Percentiles rank a stretch among this genome's conserved stretches.
These are phyloP conservation scores for Sarocladium brachiariae DNA, from an alignment of 2,329 filamentous ascomycete species.

Conservation along the genomic window DNA sequence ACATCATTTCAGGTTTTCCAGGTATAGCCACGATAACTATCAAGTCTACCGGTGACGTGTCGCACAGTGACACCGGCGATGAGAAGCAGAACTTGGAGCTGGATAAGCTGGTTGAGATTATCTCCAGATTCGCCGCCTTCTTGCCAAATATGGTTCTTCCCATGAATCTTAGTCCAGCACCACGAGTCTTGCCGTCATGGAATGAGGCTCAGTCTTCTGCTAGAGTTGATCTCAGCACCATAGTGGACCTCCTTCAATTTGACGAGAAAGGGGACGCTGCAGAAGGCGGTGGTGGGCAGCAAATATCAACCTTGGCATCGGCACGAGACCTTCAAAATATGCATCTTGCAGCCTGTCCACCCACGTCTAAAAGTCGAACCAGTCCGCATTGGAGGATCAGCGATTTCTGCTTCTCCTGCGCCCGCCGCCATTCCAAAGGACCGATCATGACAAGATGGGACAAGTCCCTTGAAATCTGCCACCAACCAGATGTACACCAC, in stretches of 20 bases:
- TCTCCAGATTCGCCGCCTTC: conserved; percentile 62
- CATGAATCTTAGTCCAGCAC: conserved; percentile 60
- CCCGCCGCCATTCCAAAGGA: conserved; percentile 56
- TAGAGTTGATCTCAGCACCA: conserved; percentile 19
- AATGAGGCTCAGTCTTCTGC: conserved; percentile 39
- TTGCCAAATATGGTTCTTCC: conserved; percentile 79
- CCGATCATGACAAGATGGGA: conserved; percentile 63
- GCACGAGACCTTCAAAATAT: conserved; percentile 31
- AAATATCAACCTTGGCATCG: conserved; percentile 12
- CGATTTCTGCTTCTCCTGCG: conserved; percentile 58
- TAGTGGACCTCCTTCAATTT: conserved; percentile 20
- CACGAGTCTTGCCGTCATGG: conserved; percentile 45
- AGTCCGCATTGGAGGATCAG: conserved; percentile 57
- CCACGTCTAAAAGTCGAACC: conserved; percentile 51
- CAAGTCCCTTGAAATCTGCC: conserved; percentile 59
- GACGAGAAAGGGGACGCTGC: background rate
- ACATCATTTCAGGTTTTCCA: conserved; percentile 30
- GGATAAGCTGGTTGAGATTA: conserved; percentile 53
- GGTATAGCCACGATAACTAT: conserved; percentile 49
- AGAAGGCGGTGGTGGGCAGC: too few relatives aligned
- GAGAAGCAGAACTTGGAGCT: conserved; percentile 29
- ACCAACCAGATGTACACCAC: conserved; percentile 68
- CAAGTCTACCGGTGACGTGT: conserved; percentile 51
- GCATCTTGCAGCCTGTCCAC: conserved; percentile 50
- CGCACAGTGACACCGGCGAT: conserved; percentile 27